Percentiles rank a stretch among this genome's conserved stretches.
Conservation (phyloP, 2,329 filamentous ascomycete species). For the Fusarium sp. region DNA sequence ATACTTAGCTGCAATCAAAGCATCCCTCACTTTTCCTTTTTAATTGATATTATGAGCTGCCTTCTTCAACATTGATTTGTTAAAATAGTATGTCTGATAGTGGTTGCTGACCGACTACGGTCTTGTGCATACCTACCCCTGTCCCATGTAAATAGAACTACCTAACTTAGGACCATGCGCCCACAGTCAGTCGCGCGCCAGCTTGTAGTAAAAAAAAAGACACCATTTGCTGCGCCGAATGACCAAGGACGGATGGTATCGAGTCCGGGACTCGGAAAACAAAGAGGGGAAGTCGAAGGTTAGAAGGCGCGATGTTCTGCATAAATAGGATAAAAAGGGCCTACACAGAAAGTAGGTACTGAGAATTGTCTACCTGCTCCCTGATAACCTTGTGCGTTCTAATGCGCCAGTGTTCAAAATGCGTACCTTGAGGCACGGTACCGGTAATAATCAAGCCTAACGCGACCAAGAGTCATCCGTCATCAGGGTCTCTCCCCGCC, state of each 20-base stretch:
- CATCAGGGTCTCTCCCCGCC: slow-evolving; percentile 21
- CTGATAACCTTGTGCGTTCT: neutral
- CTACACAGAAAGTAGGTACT: neutral
- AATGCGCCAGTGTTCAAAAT: neutral
- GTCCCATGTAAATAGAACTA: slow-evolving; percentile 13
- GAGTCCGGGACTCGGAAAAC: neutral
- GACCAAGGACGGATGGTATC: neutral
- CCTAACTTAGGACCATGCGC: slow-evolving; percentile 11
- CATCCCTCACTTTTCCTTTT: neutral
- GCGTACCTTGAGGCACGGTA: neutral
- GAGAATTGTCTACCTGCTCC: neutral
- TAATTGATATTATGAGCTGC: no score
- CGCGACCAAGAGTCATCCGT: slow-evolving; percentile 26
- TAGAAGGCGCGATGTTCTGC: neutral
- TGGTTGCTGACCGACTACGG: neutral
- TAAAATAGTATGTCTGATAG: neutral
- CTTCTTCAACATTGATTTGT: neutral
- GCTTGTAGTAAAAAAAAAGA: slow-evolving; percentile 5
- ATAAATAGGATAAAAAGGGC: neutral
- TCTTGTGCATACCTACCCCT: neutral
- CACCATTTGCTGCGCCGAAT: neutral
- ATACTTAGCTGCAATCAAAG: neutral
- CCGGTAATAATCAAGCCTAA: neutral
- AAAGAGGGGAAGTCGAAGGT: neutral
- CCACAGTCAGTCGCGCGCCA: slow-evolving; percentile 4